Percentiles rank a stretch among this genome's conserved stretches.
Evolutionary conservation across 2,329 filamentous ascomycete genomes (phyloP).

Genomic region (Colletotrichum sidae): DNA sequence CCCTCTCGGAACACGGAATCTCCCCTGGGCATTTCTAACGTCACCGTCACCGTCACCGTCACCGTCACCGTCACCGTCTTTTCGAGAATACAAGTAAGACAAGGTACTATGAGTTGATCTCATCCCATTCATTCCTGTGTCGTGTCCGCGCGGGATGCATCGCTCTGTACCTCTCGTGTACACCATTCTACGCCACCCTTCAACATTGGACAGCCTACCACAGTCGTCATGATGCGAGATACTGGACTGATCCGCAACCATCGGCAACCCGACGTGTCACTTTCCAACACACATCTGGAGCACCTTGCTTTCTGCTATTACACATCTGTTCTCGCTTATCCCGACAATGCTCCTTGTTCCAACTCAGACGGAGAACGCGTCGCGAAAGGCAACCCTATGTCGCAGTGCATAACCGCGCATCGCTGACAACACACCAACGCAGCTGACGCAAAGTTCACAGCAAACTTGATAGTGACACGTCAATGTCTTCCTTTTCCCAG

Average conservation of each 20-base stretch:
- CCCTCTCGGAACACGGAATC: slow-evolving; percentile 34
- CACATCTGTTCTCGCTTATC: too few relatives aligned
- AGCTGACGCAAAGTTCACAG: slow-evolving; percentile 29
- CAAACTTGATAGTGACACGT: slow-evolving; percentile 16
- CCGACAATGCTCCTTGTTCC: too few relatives aligned
- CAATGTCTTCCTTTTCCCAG: slow-evolving; percentile 1
- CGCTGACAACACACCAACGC: slow-evolving; percentile 34
- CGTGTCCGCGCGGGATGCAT: background rate
- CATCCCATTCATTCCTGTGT: slow-evolving; percentile 24
- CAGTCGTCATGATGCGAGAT: too few relatives aligned
- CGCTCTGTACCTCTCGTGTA: too few relatives aligned
- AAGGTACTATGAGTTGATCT: slow-evolving; percentile 21
- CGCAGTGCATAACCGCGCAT: background rate
- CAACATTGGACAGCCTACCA: too few relatives aligned
- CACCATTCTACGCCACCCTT: too few relatives aligned
- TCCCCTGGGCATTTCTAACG: slow-evolving; percentile 29
- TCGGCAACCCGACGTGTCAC: too few relatives aligned
- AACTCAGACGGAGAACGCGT: too few relatives aligned
- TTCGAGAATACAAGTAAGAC: slow-evolving; percentile 26
- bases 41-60: slow-evolving; percentile 35
- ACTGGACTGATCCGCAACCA: too few relatives aligned
- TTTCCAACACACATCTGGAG: too few relatives aligned
- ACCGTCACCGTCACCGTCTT: slow-evolving; percentile 37
- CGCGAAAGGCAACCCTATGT: slow-evolving; percentile 5
- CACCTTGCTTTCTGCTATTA: too few relatives aligned